phyloP scores from a whole-genome alignment of 108 stramenopile species.

The Pseudonitzschia multiseries region DNA sequence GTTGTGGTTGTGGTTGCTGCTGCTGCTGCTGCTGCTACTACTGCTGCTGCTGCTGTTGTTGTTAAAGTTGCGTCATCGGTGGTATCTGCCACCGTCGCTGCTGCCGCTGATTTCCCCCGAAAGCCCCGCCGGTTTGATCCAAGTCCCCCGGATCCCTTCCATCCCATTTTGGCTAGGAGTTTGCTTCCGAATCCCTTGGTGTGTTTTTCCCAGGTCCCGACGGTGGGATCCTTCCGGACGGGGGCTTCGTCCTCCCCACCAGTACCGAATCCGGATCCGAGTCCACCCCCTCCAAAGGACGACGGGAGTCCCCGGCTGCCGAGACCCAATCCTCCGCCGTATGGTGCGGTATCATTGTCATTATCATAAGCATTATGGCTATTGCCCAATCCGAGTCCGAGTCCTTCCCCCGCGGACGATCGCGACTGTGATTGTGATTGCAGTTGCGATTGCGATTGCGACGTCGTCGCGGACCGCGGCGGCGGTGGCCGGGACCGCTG shows the following conservation, averaged over 20 bases:
- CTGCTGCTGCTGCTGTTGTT: background rate
- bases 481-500: slow-evolving; percentile 1
- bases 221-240: slow-evolving; percentile 35
- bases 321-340: background rate
- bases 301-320: slow-evolving; percentile 9
- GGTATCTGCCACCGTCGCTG: no score
- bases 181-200: slow-evolving; percentile 95
- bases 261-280: no score
- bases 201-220: slow-evolving; percentile 93
- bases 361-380: no score
- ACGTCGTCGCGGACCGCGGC: background rate
- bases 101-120: slow-evolving; percentile 6
- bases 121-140: slow-evolving; percentile 56
- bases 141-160: slow-evolving; percentile 79
- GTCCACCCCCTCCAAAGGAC: slow-evolving; percentile 11
- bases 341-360: no score
- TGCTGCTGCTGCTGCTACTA: background rate
- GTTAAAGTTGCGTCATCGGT: no score
- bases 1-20: background rate
- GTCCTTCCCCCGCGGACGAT: background rate
- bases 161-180: slow-evolving; percentile 90
- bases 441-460: no score
- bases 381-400: background rate
- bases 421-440: no score
- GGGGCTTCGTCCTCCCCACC: slow-evolving; percentile 12